Evolutionary conservation across 108 stramenopile species (phyloP).

Genomic region (Fragilaria radians): DNA sequence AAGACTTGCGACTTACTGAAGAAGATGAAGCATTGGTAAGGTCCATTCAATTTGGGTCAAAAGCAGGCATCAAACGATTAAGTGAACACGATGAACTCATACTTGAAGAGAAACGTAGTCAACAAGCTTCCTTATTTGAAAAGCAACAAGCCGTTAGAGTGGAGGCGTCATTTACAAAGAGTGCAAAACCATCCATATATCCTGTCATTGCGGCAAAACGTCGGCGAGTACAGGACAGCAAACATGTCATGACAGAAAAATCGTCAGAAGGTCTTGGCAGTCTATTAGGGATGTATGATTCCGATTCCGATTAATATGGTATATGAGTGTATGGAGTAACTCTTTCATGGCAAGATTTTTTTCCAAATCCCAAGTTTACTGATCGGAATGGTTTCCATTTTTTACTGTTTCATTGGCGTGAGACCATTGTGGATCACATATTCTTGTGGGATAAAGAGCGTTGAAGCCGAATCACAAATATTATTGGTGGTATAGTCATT

Average conservation of each 20-base stretch:
- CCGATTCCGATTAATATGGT: constrained; percentile 50
- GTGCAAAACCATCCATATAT: constrained; percentile 13
- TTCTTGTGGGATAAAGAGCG: too few species aligned
- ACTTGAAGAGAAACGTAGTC: constrained; percentile 45
- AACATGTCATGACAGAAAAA: constrained; percentile 10
- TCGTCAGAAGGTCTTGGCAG: constrained; percentile 32
- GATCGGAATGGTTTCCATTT: too few species aligned
- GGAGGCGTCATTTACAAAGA: constrained; percentile 15
- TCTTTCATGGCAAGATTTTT: too few species aligned
- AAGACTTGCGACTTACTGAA: constrained; percentile 47
- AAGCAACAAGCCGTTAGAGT: constrained; percentile 24
- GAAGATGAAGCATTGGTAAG: constrained; percentile 71
- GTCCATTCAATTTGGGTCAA: constrained; percentile 59
- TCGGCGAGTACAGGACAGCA: constrained; percentile 15
- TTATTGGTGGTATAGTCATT: too few species aligned
- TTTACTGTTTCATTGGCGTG: too few species aligned
- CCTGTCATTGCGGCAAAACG: constrained; percentile 46
- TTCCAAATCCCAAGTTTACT: too few species aligned
- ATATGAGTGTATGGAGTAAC: too few species aligned
- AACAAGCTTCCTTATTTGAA: constrained; percentile 34
- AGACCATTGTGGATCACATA: too few species aligned
- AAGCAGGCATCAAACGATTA: constrained; percentile 23
- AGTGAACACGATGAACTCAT: constrained; percentile 58
- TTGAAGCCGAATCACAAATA: too few species aligned
- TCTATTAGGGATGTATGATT: constrained; percentile 62